phyloP scores from a whole-genome alignment of 2,329 filamentous ascomycete genomes.

The Dactylellina cionopaga region DNA sequence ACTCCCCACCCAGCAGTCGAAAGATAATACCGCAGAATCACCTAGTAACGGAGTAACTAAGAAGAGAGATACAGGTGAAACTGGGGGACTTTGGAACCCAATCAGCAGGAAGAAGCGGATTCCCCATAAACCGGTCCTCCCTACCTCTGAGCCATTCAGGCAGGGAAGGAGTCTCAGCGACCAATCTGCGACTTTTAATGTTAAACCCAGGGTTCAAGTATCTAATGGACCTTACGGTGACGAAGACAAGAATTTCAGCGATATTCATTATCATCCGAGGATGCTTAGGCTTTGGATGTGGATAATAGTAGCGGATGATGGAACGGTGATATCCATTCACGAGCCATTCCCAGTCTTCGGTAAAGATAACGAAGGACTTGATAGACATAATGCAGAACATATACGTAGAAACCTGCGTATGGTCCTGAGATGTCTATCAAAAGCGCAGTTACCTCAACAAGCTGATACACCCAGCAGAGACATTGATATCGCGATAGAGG shows the following conservation, averaged over 20 bases:
- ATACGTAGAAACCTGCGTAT: slow-evolving; percentile 56
- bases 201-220: slow-evolving; percentile 16
- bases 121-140: too few species aligned
- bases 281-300: slow-evolving; percentile 66
- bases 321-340: slow-evolving; percentile 65
- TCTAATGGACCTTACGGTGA: slow-evolving; percentile 28
- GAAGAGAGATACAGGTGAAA: too few species aligned
- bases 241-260: slow-evolving; percentile 36
- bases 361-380: slow-evolving; percentile 42
- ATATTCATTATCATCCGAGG: slow-evolving; percentile 57
- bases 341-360: slow-evolving; percentile 59
- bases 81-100: too few species aligned
- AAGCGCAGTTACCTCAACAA: slow-evolving; percentile 59
- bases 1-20: too few species aligned
- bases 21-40: too few species aligned
- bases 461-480: slow-evolving; percentile 61
- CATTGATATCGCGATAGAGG: slow-evolving; percentile 59
- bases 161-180: too few species aligned
- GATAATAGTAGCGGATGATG: slow-evolving; percentile 60
- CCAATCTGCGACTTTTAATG: too few species aligned
- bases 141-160: too few species aligned
- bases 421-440: slow-evolving; percentile 55
- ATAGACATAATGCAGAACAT: slow-evolving; percentile 49
- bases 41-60: too few species aligned
- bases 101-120: too few species aligned